Evolutionary conservation across 208 protist species (phyloP), one percentile per base, ranked within the genome.

Genomic region (Vickermania spadyakhi): DNA sequence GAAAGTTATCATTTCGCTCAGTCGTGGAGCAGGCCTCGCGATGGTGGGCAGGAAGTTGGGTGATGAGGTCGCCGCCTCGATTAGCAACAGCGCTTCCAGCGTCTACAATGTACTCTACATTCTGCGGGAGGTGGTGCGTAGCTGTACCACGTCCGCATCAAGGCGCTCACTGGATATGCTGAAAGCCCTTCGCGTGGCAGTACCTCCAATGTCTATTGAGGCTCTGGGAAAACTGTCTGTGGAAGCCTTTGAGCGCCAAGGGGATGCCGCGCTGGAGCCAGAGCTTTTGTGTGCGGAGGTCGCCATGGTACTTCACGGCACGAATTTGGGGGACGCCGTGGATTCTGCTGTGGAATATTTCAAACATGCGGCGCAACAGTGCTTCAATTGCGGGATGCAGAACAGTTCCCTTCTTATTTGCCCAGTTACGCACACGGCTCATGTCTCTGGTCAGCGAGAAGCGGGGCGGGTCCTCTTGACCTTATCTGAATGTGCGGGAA

Each of bases 41-140:
- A 93, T 95, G 89, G 86, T 78, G 18, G 85, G 85, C 28, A 73
- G 76, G 23, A 73, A 88, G 23, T 72, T 75, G 5, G 41, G 64
- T 7, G 83, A 92, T 60, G 81, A 90, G 68, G 89, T 95, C 28
- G 83, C 89, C 51, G 63, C 63, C 36, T 73, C 67, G 56, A 77
- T 95, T 30, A 75, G 61, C 56, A 51, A 65, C 25, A 85, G 72
- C 54, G 72, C 70, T 58, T 83, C 79, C 30, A 93, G 71, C 60
- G 89, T 95, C 30, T 95, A 95, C 69, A 95, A 89, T 66, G 84
- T 95, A 21, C 79, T 95, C 50, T 95, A 89, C 64, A 64, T 79
- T 42, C 72, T 95, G 0, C 77, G 89, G 23, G 89, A 95, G 64
- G 76, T 90, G 29, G 85, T 92, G n/a, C 85, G 83, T 55, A 89